Evolutionary conservation across 768 basidiomycete genomes (phyloP).

Genomic region (Pleurotus platypus): DNA sequence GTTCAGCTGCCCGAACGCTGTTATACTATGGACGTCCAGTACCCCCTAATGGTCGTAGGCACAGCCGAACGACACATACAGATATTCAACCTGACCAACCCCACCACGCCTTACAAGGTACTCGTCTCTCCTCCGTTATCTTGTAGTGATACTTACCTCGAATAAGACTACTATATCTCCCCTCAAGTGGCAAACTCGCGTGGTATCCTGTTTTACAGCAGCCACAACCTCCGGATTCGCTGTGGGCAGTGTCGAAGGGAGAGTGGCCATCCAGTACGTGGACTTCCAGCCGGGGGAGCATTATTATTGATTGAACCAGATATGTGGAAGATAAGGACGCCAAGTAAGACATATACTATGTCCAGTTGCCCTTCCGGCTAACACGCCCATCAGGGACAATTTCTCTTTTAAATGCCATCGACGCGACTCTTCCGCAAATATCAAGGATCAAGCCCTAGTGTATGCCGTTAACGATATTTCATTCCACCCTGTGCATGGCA

Average conservation of each 20-base stretch:
- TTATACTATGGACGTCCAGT: constrained; percentile 80
- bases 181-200: constrained; percentile 90
- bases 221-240: constrained; percentile 69
- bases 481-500: constrained; percentile 82
- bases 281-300: not conserved
- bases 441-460: constrained; percentile 66
- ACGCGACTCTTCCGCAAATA: constrained; percentile 48
- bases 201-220: constrained; percentile 80
- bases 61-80: constrained; percentile 91
- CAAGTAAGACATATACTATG: constrained; percentile 35
- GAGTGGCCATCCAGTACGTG: constrained; percentile 92
- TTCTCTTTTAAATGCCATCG: constrained; percentile 88
- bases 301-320: constrained; percentile 33
- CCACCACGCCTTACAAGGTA: constrained; percentile 75
- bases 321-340: constrained; percentile 84
- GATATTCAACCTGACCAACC: constrained; percentile 83
- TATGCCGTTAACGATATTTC: constrained; percentile 83
- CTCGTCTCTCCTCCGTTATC: constrained; percentile 7
- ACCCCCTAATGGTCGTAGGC: constrained; percentile 84
- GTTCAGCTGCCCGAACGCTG: constrained; percentile 85
- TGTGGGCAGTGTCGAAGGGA: constrained; percentile 83
- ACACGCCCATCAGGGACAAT: constrained; percentile 46
- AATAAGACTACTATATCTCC: constrained; percentile 77
- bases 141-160: not conserved
- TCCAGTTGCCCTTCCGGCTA: not conserved